Evolutionary conservation across 345 rosid species (phyloP), one percentile per base, ranked within the genome.

Genomic region (Conringia planisiliqua): DNA sequence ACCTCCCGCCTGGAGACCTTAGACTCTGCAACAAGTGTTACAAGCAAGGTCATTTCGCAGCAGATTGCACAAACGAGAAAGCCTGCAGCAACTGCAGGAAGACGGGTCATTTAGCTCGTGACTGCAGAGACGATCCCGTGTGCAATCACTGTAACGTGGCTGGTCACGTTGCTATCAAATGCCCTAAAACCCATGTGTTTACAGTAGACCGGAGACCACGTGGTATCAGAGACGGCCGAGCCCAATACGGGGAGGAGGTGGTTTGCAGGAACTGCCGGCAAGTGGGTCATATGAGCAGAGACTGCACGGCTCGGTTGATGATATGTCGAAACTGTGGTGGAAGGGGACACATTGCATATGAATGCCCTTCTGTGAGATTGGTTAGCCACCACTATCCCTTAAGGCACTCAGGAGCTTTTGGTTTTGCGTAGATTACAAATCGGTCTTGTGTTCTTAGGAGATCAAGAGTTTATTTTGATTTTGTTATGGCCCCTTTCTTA

Each of bases 11-110:
- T 8, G 91, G 94, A n/a, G 95, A 92, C 80, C 68, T 88, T 80
- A 85, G 93, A 83, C 76, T 92, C 71, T 90, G 96, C 83, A 90
- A 90, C 77, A 90, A 90, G 78, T 90, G 94, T 85, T 92, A 86
- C 77, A 92, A 88, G 81, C 91, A 89, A 79, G 96, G 98, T 13
- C 98, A 89, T 75, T 77, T 90, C 71, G 89, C 95, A 3, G 91
- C 83, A 39, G 96, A 88, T 58, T 92, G 96, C 72, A 92, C 96
- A 22, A 90, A 92, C 74, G 94, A 85, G 56, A 92, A 87, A 80
- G 96, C 98, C 77, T 92, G 98, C 64, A 86, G 89, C 10, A 92
- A 92, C 73, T 92, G 96, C 67, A 83, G 93, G 85, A 90, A 87
- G 77, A 88, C 95, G 2, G 91, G 98, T 55, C 98, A 92, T 83